Conservation (phyloP, 2,329 filamentous ascomycete genomes). For the Fusarium graminum region DNA sequence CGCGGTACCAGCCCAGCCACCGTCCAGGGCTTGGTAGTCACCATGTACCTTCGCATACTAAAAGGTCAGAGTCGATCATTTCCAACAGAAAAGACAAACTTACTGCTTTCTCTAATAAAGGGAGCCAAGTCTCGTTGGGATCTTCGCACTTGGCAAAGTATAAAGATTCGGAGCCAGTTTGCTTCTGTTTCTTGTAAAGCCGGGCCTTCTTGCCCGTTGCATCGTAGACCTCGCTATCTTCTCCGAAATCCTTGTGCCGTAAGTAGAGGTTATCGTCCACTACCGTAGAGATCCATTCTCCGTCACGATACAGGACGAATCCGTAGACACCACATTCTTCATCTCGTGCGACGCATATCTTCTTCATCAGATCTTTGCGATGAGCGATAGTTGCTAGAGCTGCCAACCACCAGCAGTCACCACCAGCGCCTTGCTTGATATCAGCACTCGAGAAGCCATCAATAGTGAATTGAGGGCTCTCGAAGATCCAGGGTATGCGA, state of each 20-base stretch:
- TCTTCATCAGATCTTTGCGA: slow-evolving; percentile 72
- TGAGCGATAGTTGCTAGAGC: slow-evolving; percentile 77
- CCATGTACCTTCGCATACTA: slow-evolving; percentile 80
- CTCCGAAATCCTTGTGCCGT: slow-evolving; percentile 57
- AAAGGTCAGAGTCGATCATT: slow-evolving; percentile 11
- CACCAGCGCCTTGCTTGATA: slow-evolving; percentile 62
- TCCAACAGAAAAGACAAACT: not conserved
- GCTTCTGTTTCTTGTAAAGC: slow-evolving; percentile 71
- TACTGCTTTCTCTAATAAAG: slow-evolving; percentile 76
- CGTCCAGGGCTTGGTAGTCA: slow-evolving; percentile 76
- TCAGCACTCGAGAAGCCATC: slow-evolving; percentile 58
- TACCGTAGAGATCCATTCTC: slow-evolving; percentile 78
- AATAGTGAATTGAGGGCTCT: slow-evolving; percentile 57
- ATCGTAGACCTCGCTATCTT: slow-evolving; percentile 54
- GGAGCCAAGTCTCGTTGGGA: slow-evolving; percentile 80
- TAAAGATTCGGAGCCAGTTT: slow-evolving; percentile 76
- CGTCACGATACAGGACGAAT: slow-evolving; percentile 78
- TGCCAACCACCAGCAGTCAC: slow-evolving; percentile 81
- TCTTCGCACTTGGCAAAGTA: slow-evolving; percentile 78
- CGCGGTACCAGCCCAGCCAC: slow-evolving; percentile 71
- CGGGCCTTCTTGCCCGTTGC: slow-evolving; percentile 66
- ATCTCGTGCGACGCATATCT: slow-evolving; percentile 75
- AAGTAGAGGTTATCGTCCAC: slow-evolving; percentile 74
- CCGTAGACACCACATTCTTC: slow-evolving; percentile 79
- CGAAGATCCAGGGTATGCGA: slow-evolving; percentile 60